phyloP scores from a whole-genome alignment of 768 basidiomycete genomes.

The Russula foetens region DNA sequence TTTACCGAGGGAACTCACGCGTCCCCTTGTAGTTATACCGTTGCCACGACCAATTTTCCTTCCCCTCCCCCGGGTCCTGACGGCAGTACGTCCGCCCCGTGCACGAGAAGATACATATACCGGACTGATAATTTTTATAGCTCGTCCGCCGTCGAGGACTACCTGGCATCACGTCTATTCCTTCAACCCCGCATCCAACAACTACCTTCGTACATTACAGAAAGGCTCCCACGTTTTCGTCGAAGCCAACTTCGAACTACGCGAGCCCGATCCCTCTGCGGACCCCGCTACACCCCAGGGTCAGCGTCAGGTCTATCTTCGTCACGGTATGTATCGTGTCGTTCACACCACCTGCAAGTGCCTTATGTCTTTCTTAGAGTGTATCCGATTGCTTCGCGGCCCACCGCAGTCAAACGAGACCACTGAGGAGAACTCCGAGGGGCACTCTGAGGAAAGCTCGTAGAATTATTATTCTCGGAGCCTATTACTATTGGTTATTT shows the following conservation, averaged over 20 bases:
- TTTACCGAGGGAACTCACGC: neutral
- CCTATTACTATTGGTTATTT: neutral
- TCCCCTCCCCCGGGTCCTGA: slow-evolving; percentile 50
- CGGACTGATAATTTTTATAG: slow-evolving; percentile 28
- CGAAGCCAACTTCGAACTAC: slow-evolving; percentile 70
- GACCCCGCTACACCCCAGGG: slow-evolving; percentile 60
- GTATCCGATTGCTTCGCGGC: slow-evolving; percentile 39
- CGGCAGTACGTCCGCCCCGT: slow-evolving; percentile 40
- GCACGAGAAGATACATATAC: neutral
- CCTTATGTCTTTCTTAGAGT: slow-evolving; percentile 33
- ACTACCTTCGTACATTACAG: slow-evolving; percentile 52
- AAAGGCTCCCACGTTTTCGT: slow-evolving; percentile 76
- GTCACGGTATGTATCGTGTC: slow-evolving; percentile 49
- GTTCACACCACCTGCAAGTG: neutral
- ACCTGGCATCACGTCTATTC: slow-evolving; percentile 76
- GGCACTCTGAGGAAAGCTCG: neutral
- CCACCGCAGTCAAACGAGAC: neutral
- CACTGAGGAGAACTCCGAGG: neutral
- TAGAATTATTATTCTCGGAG: slow-evolving; percentile 4
- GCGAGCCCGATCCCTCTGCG: slow-evolving; percentile 58
- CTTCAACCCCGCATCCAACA: slow-evolving; percentile 54
- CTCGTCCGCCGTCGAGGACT: slow-evolving; percentile 41
- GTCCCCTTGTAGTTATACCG: slow-evolving; percentile 47
- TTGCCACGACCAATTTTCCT: slow-evolving; percentile 62
- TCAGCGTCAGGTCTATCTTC: slow-evolving; percentile 76